phyloP scores from a whole-genome alignment of 2,329 filamentous ascomycete species.

The Fusarium brachygibbosum region DNA sequence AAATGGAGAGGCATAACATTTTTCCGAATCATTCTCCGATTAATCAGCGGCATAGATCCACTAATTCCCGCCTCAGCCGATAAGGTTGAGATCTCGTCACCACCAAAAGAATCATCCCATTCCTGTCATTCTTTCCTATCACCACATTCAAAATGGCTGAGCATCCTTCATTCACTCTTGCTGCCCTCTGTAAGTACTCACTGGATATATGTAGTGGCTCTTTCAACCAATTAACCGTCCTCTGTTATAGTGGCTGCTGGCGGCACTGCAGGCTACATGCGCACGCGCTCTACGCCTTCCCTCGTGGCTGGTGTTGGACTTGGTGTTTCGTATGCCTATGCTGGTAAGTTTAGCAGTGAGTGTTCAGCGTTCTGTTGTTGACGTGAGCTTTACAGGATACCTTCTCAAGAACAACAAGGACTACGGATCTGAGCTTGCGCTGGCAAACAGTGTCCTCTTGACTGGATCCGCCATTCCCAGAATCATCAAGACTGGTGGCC shows the following conservation, averaged over 20 bases:
- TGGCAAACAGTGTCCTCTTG: slow-evolving; percentile 57
- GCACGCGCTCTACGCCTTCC: slow-evolving; percentile 47
- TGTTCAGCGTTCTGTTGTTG: neutral
- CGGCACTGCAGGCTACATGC: slow-evolving; percentile 45
- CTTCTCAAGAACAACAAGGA: slow-evolving; percentile 59
- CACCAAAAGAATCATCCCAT: slow-evolving; percentile 2
- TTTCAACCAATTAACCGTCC: neutral
- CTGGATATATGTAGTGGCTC: rapidly evolving
- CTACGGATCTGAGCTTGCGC: slow-evolving; percentile 58
- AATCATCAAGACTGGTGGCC: slow-evolving; percentile 56
- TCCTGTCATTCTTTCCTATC: neutral
- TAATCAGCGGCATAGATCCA: neutral
- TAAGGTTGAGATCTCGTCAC: neutral
- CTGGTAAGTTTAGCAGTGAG: slow-evolving; percentile 22
- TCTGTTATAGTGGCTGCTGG: slow-evolving; percentile 41
- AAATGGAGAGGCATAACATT: neutral
- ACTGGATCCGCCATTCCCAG: slow-evolving; percentile 56
- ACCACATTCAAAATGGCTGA: slow-evolving; percentile 52
- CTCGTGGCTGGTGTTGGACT: slow-evolving; percentile 47
- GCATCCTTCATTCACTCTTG: slow-evolving; percentile 58
- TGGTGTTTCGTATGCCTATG: slow-evolving; percentile 46
- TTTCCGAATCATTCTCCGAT: neutral
- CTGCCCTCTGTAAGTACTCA: slow-evolving; percentile 53
- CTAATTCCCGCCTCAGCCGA: slow-evolving; percentile 8
- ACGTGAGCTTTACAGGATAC: slow-evolving; percentile 51